phyloP scores from a whole-genome alignment of 805 yeast genomes.

The Kodamaea restingae region DNA sequence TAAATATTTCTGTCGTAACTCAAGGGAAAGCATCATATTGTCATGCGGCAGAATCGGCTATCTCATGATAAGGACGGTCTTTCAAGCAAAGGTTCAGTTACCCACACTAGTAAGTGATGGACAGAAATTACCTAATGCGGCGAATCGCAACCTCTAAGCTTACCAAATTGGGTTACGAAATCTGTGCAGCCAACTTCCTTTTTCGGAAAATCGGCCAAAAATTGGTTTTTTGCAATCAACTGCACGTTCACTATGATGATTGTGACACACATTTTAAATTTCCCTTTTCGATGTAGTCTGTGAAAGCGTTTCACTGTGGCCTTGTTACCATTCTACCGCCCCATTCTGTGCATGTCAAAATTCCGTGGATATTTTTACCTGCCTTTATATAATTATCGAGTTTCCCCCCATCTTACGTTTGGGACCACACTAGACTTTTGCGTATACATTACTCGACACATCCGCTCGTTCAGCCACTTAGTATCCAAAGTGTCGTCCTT shows the following conservation, averaged over 20 bases:
- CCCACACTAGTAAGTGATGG: too few species aligned
- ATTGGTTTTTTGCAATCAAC: not conserved
- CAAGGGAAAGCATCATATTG: too few species aligned
- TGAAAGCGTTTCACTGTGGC: not conserved
- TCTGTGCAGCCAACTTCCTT: slow-evolving; percentile 3
- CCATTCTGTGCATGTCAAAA: slow-evolving; percentile 1
- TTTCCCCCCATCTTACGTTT: not conserved
- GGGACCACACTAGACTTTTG: not conserved
- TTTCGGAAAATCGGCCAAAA: not conserved
- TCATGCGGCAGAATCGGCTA: too few species aligned
- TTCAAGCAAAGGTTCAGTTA: too few species aligned
- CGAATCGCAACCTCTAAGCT: slow-evolving; percentile 1
- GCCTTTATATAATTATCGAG: not conserved
- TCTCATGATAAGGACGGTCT: too few species aligned
- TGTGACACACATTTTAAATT: not conserved
- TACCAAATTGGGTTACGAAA: slow-evolving; percentile 2
- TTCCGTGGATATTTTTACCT: not conserved
- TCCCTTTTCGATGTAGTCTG: not conserved
- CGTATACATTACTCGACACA: not conserved
- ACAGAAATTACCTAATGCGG: slow-evolving; percentile 1
- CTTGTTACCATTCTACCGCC: not conserved
- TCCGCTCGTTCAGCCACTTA: slow-evolving; percentile 1
- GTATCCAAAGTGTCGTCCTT: slow-evolving; percentile 30
- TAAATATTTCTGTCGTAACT: too few species aligned
- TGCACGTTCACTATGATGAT: not conserved